phyloP scores from a whole-genome alignment of 495 filamentous ascomycete genomes.

The Penicillium simplicissimum region DNA sequence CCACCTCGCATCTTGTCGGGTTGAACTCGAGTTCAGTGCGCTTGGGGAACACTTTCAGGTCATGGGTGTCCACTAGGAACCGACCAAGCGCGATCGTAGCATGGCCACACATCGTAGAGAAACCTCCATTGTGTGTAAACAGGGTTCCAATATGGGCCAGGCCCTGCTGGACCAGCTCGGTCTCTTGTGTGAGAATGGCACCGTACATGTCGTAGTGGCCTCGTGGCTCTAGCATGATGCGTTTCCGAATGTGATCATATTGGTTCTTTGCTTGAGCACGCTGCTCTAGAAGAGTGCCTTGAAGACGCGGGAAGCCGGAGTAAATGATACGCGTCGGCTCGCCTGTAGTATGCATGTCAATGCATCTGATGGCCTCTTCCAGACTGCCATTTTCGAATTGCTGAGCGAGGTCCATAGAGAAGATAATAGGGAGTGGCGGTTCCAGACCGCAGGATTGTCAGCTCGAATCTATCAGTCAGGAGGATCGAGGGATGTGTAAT shows the following conservation, averaged over 20 bases:
- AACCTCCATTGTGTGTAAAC: conserved; percentile 69
- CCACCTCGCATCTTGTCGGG: neutral
- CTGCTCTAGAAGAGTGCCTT: conserved; percentile 22
- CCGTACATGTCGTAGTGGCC: conserved; percentile 32
- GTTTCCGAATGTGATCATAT: conserved; percentile 21
- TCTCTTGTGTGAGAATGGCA: conserved; percentile 22
- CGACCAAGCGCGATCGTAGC: conserved; percentile 40
- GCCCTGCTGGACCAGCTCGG: conserved; percentile 19
- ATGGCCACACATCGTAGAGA: conserved; percentile 71
- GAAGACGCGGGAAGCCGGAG: conserved; percentile 17
- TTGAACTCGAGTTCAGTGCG: conserved; percentile 13
- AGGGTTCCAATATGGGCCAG: conserved; percentile 20
- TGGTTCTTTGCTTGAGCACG: conserved; percentile 24
- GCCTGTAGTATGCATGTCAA: conserved; percentile 31
- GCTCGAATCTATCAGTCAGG: neutral
- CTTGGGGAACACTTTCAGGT: conserved; percentile 15
- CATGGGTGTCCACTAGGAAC: conserved; percentile 25
- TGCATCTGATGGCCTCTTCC: conserved; percentile 13
- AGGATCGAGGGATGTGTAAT: neutral
- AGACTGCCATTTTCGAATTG: conserved; percentile 2
- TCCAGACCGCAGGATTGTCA: neutral
- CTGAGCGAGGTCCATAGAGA: neutral
- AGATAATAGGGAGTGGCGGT: neutral
- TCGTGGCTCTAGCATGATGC: conserved; percentile 27
- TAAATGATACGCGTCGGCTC: conserved; percentile 28